Percentiles rank a stretch among this genome's conserved stretches.
Evolutionary conservation across 495 filamentous ascomycete genomes (phyloP).

Genomic region (Penicillium diatomitis): DNA sequence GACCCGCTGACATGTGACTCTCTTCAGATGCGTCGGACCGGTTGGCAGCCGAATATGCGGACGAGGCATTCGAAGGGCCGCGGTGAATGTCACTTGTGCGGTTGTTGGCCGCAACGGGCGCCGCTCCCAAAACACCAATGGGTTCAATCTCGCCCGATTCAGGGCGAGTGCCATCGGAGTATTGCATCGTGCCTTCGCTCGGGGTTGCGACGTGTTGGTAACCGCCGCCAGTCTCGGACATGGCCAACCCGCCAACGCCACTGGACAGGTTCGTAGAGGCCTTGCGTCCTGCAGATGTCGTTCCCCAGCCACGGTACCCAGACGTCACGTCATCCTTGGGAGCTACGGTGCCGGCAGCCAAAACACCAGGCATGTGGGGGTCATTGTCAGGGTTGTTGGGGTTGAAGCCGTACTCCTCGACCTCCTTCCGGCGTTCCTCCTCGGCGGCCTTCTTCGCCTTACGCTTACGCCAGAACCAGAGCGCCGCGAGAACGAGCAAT

Average conservation of each 20-base stretch:
- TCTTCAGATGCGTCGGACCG: constrained; percentile 81
- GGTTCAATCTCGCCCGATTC: constrained; percentile 63
- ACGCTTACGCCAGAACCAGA: constrained; percentile 81
- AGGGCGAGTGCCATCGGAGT: constrained; percentile 56
- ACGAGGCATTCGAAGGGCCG: constrained; percentile 92
- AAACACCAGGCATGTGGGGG: constrained; percentile 61
- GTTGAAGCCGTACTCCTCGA: constrained; percentile 94
- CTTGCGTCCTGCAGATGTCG: constrained; percentile 73
- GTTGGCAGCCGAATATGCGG: constrained; percentile 77
- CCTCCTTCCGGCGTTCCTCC: constrained; percentile 83
- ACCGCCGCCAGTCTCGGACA: constrained; percentile 60
- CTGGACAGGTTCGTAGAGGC: constrained; percentile 82
- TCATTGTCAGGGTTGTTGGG: constrained; percentile 96
- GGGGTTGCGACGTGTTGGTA: constrained; percentile 57
- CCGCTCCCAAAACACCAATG: constrained; percentile 64
- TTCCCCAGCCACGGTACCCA: constrained; percentile 94
- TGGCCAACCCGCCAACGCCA: constrained; percentile 51
- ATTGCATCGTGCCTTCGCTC: constrained; percentile 51
- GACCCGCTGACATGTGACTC: constrained; percentile 44
- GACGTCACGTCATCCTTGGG: constrained; percentile 58
- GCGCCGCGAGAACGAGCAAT: constrained; percentile 60
- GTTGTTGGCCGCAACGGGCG: constrained; percentile 55
- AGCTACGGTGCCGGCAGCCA: constrained; percentile 31
- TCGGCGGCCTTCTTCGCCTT: constrained; percentile 78
- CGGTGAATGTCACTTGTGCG: constrained; percentile 63